Evolutionary conservation across 345 rosid genomes (phyloP).

Genomic region (Corchorus olitorius): DNA sequence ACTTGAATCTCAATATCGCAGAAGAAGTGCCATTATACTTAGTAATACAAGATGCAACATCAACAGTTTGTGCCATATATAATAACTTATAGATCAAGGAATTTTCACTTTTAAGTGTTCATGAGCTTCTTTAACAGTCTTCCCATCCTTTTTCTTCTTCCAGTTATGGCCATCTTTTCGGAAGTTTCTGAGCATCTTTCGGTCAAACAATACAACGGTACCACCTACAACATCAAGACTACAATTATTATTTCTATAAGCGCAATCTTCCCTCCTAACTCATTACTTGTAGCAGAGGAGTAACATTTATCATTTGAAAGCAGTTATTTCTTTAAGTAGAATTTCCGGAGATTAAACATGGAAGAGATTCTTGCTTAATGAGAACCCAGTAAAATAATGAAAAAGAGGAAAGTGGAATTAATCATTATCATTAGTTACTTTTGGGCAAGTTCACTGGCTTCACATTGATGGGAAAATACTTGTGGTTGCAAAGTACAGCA

Average conservation of each 20-base stretch:
- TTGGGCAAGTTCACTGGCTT: conserved; percentile 82
- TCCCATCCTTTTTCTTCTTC: conserved; percentile 99
- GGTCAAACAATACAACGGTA: conserved; percentile 69
- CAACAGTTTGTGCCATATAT: conserved; percentile 8
- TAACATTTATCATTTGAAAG: background rate
- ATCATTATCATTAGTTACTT: conserved; percentile 47
- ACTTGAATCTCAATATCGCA: background rate
- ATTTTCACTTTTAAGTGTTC: conserved; percentile 91
- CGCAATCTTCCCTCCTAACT: background rate
- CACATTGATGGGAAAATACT: conserved; percentile 68
- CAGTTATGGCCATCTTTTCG: conserved; percentile 98
- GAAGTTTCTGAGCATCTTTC: conserved; percentile 97
- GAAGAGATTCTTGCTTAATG: conserved; percentile 10
- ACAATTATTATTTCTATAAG: background rate
- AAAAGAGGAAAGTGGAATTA: background rate
- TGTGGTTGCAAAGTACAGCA: conserved; percentile 74
- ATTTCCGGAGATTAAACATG: background rate
- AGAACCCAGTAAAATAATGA: background rate
- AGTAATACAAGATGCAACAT: conserved; percentile 2
- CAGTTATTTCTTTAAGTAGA: background rate
- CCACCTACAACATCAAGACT: conserved; percentile 65
- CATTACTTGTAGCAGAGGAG: background rate
- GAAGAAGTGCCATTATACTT: background rate
- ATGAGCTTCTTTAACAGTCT: conserved; percentile 98
- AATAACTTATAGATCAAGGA: conserved; percentile 13